Evolutionary conservation across 768 basidiomycete species (phyloP), one percentile per base, ranked within the genome.

Genomic region (Mrakia frigida): DNA sequence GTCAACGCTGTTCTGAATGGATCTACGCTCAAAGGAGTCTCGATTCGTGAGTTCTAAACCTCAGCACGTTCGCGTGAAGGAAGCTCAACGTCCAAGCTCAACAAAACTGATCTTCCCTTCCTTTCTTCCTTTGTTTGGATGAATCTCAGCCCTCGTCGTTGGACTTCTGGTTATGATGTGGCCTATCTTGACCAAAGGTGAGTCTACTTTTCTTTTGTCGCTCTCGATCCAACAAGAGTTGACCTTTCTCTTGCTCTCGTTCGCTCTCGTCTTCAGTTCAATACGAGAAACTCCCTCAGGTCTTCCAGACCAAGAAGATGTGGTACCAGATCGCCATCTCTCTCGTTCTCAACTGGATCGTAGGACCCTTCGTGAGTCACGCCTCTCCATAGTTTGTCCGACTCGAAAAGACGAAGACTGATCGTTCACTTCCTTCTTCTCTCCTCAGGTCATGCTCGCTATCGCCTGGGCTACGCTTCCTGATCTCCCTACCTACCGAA

Each of bases 81-180:
- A n/a, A n/a, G n/a, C 60, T 35, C 63, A n/a, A 7, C 63, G 7
- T 65, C 33, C 28, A 21, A 31, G 31, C 63, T 65, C n/a, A 9
- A n/a, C 2, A 13, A 61, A 1, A 21, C 63, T 65, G 33, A 65
- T 33, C 9, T 35, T 65, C 63, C 9, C 23, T 28, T 35, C n/a
- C 39, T 41, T 18, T 39, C 13, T 35, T 39, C 33, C 6, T 6
- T 33, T 25, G 39, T 6, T 35, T 46, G 31, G 5, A 9, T 13
- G 11, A 6, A 9, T 18, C 6, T 21, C 78, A 93, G 92, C 92
- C 1, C 91, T 93, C 65, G 90, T 90, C 23, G 85, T 93, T 59
- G 93, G 92, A 0, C 87, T 94, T 52, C 87, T 93, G 25, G 84
- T 93, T 71, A 94, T 94, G 88, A 93, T 93, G 90, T 92, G 91